phyloP scores from a whole-genome alignment of 768 basidiomycete species.

The Boletus patriciae region DNA sequence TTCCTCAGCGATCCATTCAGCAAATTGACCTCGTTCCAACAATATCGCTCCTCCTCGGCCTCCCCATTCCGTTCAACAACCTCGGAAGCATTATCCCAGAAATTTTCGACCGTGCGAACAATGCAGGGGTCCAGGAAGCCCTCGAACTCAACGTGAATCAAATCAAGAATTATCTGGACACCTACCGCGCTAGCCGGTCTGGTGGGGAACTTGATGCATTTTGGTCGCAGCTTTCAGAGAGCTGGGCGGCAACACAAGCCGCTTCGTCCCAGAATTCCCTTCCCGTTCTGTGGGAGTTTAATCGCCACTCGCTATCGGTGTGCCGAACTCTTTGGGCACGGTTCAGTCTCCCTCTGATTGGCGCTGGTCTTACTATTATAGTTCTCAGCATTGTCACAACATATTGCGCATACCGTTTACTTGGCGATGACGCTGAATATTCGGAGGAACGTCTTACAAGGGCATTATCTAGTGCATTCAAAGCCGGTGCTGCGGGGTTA shows the following conservation, averaged over 20 bases:
- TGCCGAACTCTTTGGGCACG: constrained; percentile 94
- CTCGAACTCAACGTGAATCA: constrained; percentile 72
- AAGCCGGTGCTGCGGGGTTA: constrained; percentile 38
- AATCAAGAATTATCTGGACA: constrained; percentile 70
- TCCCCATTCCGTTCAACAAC: constrained; percentile 95
- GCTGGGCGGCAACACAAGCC: constrained; percentile 42
- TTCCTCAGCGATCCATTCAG: constrained; percentile 65
- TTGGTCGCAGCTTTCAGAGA: constrained; percentile 51
- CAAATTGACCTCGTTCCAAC: constrained; percentile 95
- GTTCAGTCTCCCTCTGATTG: constrained; percentile 81
- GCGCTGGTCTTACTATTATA: constrained; percentile 65
- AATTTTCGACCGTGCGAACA: constrained; percentile 61
- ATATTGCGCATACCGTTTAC: constrained; percentile 53
- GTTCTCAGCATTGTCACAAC: constrained; percentile 53
- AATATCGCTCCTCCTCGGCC: constrained; percentile 82
- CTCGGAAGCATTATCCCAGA: constrained; percentile 92
- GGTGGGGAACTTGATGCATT: constrained; percentile 72
- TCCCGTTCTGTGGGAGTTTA: constrained; percentile 22
- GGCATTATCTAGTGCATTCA: constrained; percentile 34
- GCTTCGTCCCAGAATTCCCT: constrained; percentile 24
- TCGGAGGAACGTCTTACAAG: constrained; percentile 46
- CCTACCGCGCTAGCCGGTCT: constrained; percentile 69
- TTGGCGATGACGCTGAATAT: constrained; percentile 38
- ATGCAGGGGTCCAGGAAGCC: constrained; percentile 52
- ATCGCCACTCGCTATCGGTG: constrained; percentile 43